Conservation (phyloP, 2,329 filamentous ascomycete species). For the Piedraia hortae region DNA sequence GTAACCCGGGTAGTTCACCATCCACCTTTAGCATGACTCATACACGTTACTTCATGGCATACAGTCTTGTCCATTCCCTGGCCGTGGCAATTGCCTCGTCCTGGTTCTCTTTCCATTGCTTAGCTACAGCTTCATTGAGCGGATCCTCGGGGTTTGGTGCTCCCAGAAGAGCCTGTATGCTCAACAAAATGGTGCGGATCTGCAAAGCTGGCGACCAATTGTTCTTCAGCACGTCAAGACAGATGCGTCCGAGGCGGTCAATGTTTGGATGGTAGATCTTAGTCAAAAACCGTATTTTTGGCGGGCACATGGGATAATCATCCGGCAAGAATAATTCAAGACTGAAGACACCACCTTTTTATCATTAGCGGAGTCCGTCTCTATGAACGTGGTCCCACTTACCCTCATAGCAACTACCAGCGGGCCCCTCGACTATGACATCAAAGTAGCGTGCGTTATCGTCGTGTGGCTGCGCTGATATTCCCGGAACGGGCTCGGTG, state of each 20-base stretch:
- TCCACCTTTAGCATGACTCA: no score
- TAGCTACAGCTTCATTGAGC: constrained; percentile 90
- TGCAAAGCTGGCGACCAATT: constrained; percentile 98
- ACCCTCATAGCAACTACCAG: constrained; percentile 90
- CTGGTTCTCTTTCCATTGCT: constrained; percentile 93
- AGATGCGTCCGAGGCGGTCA: constrained; percentile 89
- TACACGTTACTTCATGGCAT: constrained; percentile 24
- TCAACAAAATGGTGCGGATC: constrained; percentile 93
- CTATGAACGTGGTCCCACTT: constrained; percentile 5
- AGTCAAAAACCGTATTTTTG: constrained; percentile 92
- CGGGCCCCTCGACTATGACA: constrained; percentile 79
- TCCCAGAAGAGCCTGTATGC: constrained; percentile 85
- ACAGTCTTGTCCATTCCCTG: constrained; percentile 68
- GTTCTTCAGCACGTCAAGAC: constrained; percentile 88
- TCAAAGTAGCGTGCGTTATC: constrained; percentile 97
- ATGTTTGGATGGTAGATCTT: constrained; percentile 99
- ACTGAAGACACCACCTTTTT: constrained; percentile 58
- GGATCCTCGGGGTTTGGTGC: constrained; percentile 95
- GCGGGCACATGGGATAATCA: constrained; percentile 96
- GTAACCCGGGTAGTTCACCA: no score
- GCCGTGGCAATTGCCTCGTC: constrained; percentile 76
- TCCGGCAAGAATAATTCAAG: constrained; percentile 93
- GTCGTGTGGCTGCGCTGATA: constrained; percentile 83
- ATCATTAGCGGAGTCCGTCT: constrained; percentile 1
- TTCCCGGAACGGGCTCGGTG: constrained; percentile 87